Conservation (phyloP, 345 rosid species). For the Barbarea vulgaris region DNA sequence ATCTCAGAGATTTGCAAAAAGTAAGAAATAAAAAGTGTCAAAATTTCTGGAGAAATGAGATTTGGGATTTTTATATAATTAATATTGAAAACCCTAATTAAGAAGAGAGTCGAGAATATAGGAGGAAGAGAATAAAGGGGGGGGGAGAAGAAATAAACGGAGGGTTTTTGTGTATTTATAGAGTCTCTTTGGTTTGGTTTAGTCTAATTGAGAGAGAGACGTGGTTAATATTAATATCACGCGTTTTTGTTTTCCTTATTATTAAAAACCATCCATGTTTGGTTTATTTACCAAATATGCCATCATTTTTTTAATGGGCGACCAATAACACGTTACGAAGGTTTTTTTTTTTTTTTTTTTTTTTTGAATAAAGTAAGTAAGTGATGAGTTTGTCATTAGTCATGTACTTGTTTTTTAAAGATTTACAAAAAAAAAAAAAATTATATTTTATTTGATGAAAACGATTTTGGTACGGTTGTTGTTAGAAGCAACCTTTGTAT, state of each 20-base stretch:
- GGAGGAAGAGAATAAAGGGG: conserved; percentile 18
- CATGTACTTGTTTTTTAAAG: neutral
- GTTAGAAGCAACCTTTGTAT: neutral
- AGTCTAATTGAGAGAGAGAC: neutral
- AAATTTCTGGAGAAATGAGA: neutral
- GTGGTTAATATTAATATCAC: conserved; percentile 2
- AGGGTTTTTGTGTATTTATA: conserved; percentile 31
- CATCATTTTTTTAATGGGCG: neutral
- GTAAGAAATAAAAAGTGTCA: neutral
- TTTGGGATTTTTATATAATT: neutral
- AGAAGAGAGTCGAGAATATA: conserved; percentile 20
- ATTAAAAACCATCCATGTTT: conserved; percentile 20
- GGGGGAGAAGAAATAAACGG: neutral
- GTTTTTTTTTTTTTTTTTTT: neutral
- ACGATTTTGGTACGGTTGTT: conserved; percentile 3
- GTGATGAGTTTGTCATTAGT: conserved; percentile 9
- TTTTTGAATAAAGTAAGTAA: neutral
- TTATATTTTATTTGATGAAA: neutral
- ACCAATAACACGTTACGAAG: neutral
- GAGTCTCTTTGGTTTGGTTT: conserved; percentile 9
- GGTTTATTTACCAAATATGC: conserved; percentile 6
- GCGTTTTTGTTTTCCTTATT: neutral
- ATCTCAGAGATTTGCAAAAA: neutral
- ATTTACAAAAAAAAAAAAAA: neutral
- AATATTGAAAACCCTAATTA: conserved; percentile 4